Percentiles rank a stretch among this genome's conserved stretches.
Evolutionary conservation across 2,329 filamentous ascomycete species (phyloP).

Genomic region (Exophiala alcalophila): DNA sequence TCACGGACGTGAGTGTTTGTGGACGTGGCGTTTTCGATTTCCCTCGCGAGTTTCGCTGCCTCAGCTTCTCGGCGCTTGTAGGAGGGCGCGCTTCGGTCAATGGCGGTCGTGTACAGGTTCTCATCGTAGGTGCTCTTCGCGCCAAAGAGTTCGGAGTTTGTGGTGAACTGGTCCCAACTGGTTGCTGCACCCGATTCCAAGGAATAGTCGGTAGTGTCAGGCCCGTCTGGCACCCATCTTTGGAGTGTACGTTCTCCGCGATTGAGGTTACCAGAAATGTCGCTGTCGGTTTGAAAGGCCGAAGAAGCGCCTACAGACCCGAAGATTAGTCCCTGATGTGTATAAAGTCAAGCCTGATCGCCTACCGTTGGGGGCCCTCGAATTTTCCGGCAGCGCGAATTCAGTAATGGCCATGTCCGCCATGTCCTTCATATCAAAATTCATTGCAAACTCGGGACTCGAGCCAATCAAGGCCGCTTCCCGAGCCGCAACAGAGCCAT

Average conservation of each 20-base stretch:
- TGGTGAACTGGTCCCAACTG: constrained; percentile 90
- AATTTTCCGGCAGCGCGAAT: constrained; percentile 52
- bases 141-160: constrained; percentile 83
- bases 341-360: not conserved
- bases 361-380: constrained; percentile 59
- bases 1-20: constrained; percentile 83
- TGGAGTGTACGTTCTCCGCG: constrained; percentile 73
- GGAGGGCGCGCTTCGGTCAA: constrained; percentile 77
- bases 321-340: constrained; percentile 3
- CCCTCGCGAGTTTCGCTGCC: constrained; percentile 79
- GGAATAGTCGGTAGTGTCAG: constrained; percentile 64
- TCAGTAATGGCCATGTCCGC: constrained; percentile 55
- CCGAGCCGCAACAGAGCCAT: constrained; percentile 43
- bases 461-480: constrained; percentile 43
- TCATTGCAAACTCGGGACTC: constrained; percentile 52
- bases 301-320: constrained; percentile 57
- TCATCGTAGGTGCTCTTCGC: constrained; percentile 89
- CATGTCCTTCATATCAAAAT: constrained; percentile 61
- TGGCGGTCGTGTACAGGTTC: constrained; percentile 87
- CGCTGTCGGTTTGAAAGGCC: constrained; percentile 79
- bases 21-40: constrained; percentile 76
- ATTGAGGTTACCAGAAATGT: constrained; percentile 73
- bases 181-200: constrained; percentile 60
- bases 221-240: constrained; percentile 71
- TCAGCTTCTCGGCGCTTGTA: constrained; percentile 75